Conservation (phyloP, 257 asterid genomes). For the Eucommia ulmoides region DNA sequence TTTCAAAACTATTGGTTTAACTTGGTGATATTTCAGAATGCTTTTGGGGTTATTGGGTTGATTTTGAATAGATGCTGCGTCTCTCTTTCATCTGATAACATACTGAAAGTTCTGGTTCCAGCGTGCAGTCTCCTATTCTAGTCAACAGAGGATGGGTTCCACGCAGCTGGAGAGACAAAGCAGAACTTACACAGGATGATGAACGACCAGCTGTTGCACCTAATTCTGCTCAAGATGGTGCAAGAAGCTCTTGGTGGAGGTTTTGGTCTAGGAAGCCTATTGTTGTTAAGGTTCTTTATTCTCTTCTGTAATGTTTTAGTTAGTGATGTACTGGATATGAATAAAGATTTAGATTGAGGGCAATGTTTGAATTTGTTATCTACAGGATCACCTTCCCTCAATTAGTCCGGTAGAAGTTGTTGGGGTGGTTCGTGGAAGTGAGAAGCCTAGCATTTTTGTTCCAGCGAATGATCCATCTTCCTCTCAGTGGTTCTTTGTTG, state of each 20-base stretch:
- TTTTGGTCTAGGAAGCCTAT: slow-evolving; percentile 46
- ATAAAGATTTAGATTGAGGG: too few species aligned
- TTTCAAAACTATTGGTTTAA: too few species aligned
- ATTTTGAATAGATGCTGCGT: too few species aligned
- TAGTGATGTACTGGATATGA: too few species aligned
- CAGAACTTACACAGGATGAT: slow-evolving; percentile 23
- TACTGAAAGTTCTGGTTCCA: slow-evolving; percentile 65
- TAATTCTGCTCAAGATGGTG: slow-evolving; percentile 28
- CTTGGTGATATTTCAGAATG: too few species aligned
- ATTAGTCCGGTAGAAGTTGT: slow-evolving; percentile 38
- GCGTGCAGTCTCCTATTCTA: slow-evolving; percentile 53
- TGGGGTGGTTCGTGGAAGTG: slow-evolving; percentile 84
- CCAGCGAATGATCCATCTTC: slow-evolving; percentile 81
- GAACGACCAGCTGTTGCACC: slow-evolving; percentile 19
- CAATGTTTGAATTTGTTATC: slow-evolving; percentile 16
- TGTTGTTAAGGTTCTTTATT: slow-evolving; percentile 25
- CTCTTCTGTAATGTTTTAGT: slow-evolving; percentile 1
- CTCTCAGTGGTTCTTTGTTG: slow-evolving; percentile 89
- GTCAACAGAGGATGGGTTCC: slow-evolving; percentile 99
- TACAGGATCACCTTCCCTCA: slow-evolving; percentile 41
- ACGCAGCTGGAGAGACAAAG: slow-evolving; percentile 84
- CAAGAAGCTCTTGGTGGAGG: slow-evolving; percentile 41
- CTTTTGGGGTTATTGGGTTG: too few species aligned
- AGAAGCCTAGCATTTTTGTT: slow-evolving; percentile 90
- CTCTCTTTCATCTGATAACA: too few species aligned